Evolutionary conservation across 148 eudicot species (phyloP), one percentile per base, ranked within the genome.

Genomic region (Pharnaceum exiguum): DNA sequence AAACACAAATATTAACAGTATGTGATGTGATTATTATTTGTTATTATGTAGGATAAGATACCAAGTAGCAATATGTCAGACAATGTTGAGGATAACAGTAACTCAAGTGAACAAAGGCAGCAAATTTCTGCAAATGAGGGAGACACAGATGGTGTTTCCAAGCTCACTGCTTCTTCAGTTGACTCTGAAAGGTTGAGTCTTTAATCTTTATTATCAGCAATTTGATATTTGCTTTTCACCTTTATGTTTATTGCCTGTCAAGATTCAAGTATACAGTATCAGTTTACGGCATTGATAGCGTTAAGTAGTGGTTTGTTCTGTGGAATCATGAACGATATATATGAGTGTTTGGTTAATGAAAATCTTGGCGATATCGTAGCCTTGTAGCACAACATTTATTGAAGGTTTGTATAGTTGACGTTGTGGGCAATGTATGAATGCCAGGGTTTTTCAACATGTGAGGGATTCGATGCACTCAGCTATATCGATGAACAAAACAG

Each of bases 391-490:
- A n/a, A n/a, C n/a, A n/a, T 30, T 3, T 5, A 26, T 2, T 52
- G 32, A 16, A 12, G n/a, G 13, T 2, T 52, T 52, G 57, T 9
- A n/a, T 52, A 44, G n/a, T 22, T 55, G 57, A 35, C 52, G 16
- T 52, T 27, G 55, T 38, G 55, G 55, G 10, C 21, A 55, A 51
- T 40, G 19, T 25, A 24, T 33, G 9, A 49, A 56, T 68, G n/a
- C n/a, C 79, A 93, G 93, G 57, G 84, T 75, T n/a, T 74, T 88
- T 68, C 82, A 78, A 47, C 63, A 56, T 26, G 90, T 88, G 30
- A 63, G 75, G 60, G 86, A 77, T 51, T 74, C 82, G n/a, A 83
- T 93, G 95, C 85, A 78, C 54, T 72, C 86, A 37, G 96, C 94
- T 25, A 83, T 85, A 36, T 83, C 90, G 26, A 71, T 81, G 82